Evolutionary conservation across 1,284 basidiomycete species (phyloP), one percentile per base, ranked within the genome.

Genomic region (Coriolopsis trogii): DNA sequence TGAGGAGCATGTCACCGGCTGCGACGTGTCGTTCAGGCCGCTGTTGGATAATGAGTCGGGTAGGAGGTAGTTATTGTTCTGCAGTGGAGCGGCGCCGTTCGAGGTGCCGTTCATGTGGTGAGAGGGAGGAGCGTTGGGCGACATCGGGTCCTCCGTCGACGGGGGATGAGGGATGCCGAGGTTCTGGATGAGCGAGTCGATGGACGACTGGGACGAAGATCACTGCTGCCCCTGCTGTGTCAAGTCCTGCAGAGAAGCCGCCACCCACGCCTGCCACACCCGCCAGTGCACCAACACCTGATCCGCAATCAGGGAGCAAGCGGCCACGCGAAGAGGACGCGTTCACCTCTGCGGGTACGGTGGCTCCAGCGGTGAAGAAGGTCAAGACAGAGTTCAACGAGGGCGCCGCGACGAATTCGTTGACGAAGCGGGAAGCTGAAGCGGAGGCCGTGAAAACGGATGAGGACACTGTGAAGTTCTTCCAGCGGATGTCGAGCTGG

Each of bases 171-270:
- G 82, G 75, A 91, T 71, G 1, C 89, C 89, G 49, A 90, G 78
- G 46, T 79, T 80, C 62, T 85, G 77, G 39, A 93, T 87, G 33
- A 94, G 75, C 9, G 81, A 80, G 53, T 91, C 82, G 56, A 95
- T 87, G 58, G 81, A 85, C 30, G 74, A 76, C 60, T 90, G 84
- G 46, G 94, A 81, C 33, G 41, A 62, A 59, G 46, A 52, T 48
- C 24, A 38, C 52, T 37, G 51, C 30, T 3, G 13, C 49, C 24
- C 18, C 56, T 10, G 55, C 57, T 30, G 50, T n/a, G 7, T 48
- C 52, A 3, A 51, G 55, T 20, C 51, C 50, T 7, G 37, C 55
- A 4, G 56, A 73, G 25, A 61, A 67, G 25, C 63, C 70, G 15
- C 62, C 73, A 30, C 59, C 68, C n/a, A 61, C 74, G 23, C 60